Conservation (phyloP, 78 protist genomes). For the Dictyostelium firmibasis region DNA sequence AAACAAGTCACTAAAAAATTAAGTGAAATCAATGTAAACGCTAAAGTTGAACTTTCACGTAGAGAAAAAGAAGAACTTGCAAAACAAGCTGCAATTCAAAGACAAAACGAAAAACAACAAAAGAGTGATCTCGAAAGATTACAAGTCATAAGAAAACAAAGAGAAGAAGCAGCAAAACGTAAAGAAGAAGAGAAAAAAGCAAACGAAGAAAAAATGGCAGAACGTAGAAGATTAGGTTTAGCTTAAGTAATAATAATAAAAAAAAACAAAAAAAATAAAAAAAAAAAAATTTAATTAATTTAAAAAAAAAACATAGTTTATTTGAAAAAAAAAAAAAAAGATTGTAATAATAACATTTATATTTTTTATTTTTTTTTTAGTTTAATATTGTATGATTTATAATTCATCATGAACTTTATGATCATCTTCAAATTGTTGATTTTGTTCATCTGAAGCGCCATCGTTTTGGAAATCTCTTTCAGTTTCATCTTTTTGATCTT, state of each 20-base stretch:
- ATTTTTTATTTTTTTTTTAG: neutral
- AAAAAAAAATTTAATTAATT: neutral
- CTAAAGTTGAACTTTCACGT: slow-evolving; percentile 23
- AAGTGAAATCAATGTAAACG: neutral
- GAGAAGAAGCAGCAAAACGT: slow-evolving; percentile 76
- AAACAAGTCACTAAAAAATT: slow-evolving; percentile 39
- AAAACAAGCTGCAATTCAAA: slow-evolving; percentile 29
- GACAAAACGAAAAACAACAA: slow-evolving; percentile 27
- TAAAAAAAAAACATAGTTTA: no score
- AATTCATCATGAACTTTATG: slow-evolving; percentile 45
- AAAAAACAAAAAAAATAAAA: neutral
- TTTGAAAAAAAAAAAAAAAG: neutral
- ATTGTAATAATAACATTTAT: neutral
- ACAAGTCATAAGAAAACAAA: slow-evolving; percentile 62
- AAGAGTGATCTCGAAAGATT: slow-evolving; percentile 57
- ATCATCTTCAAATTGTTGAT: slow-evolving; percentile 1
- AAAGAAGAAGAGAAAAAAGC: slow-evolving; percentile 81
- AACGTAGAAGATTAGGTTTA: neutral
- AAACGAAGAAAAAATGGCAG: slow-evolving; percentile 48
- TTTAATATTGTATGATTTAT: no score
- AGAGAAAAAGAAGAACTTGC: slow-evolving; percentile 71
- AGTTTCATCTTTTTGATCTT: neutral
- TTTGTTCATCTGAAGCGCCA: slow-evolving; percentile 14
- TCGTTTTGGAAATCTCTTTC: neutral
- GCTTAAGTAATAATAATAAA: neutral